phyloP scores from a whole-genome alignment of 2,329 filamentous ascomycete species.

The Sporothrix curviconia region DNA sequence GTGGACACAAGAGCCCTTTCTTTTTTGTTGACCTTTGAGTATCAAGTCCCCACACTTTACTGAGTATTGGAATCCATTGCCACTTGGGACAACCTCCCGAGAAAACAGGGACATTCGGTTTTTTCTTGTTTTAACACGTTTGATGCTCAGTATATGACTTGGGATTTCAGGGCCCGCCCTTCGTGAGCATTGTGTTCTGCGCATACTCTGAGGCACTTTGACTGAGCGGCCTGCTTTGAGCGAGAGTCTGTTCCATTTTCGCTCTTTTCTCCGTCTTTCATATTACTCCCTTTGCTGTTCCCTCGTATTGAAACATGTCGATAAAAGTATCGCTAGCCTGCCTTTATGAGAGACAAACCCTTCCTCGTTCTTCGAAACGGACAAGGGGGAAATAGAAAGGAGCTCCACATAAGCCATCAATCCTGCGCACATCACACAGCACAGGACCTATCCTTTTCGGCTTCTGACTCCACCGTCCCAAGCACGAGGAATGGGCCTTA shows the following conservation, averaged over 20 bases:
- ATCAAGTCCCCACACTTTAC: too few relatives aligned
- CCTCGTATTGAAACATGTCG: constrained; percentile 6
- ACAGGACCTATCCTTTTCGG: neutral
- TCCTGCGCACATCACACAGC: constrained; percentile 1
- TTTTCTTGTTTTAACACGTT: too few relatives aligned
- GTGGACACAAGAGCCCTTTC: too few relatives aligned
- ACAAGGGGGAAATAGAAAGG: neutral
- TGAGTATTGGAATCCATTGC: too few relatives aligned
- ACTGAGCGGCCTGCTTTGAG: neutral
- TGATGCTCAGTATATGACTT: too few relatives aligned
- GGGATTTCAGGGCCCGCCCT: too few relatives aligned
- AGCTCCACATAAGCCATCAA: neutral
- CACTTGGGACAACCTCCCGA: too few relatives aligned
- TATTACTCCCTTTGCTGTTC: neutral
- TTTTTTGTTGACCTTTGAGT: too few relatives aligned
- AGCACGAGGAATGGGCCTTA: constrained; percentile 1
- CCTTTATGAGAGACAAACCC: neutral
- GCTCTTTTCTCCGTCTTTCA: neutral
- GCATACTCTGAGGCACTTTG: neutral
- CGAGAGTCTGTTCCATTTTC: neutral
- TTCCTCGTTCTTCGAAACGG: neutral
- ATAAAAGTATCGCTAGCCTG: neutral
- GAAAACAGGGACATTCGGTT: too few relatives aligned
- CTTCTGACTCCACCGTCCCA: constrained; percentile 1
- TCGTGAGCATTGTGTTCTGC: too few relatives aligned